Base-by-base conservation (phyloP, 169 alveolate genomes). In the Eimeria tenella region DNA sequence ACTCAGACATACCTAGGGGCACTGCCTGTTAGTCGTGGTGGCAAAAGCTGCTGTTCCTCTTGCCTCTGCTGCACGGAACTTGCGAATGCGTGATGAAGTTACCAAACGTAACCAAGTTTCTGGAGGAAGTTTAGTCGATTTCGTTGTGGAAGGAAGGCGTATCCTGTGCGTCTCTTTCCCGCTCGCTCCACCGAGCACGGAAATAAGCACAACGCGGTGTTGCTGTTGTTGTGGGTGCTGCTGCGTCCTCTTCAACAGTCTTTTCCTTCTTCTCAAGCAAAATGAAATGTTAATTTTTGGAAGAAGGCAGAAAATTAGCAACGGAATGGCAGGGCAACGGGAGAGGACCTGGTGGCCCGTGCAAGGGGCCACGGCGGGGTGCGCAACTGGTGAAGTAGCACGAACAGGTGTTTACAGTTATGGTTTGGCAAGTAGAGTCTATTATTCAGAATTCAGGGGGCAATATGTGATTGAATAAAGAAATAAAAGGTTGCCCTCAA, bases 331-430 rank as follows among this genome's bases (percentile, higher is more conserved):
- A 58, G 19, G 68, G 21, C 2, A 58, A 17, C 11, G 49, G 65
- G 31, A 52, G 86, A 19, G 55, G 21, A 75, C 6, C 4, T 17
- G 5, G 9, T 21, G 63, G 86, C 63, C 86, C 86, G 55, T 75
- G 86, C 86, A 75, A 42, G 86, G 55, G 65, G 86, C 86, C 55
- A 50, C 86, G 60, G 65, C 86, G 86, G 86, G 86, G 86, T 52
- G 86, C 86, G 86, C 86, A 52, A 62, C 86, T 62, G 49, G 86
- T 19, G 50, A 56, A 55, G 86, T 65, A 62, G 55, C n/a, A 75
- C 31, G 31, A 75, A 56, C 15, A 58, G 68, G 5, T 10, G 11
- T 58, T 58, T 10, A 58, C 19, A 58, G 21, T 58, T 58, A 58
- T 58, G 68, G 68, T 58, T 58, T 10, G 19, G 19, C 21, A 58